Evolutionary conservation across 1,284 basidiomycete species (phyloP).

Genomic region (Fomitopsis schrenkii): DNA sequence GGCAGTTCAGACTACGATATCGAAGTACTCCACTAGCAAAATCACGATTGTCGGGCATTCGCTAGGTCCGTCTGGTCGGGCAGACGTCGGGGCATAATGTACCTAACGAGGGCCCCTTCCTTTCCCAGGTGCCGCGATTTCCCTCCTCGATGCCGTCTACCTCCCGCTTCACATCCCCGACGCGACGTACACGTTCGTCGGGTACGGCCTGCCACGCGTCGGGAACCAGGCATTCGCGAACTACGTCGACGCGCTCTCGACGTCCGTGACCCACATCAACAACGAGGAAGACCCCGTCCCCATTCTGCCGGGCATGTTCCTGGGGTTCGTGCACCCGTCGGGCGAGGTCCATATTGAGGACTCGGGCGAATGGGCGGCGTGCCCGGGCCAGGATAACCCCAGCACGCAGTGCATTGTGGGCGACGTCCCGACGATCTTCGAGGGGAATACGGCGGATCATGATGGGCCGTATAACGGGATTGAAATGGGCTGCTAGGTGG

Average conservation of each 20-base stretch:
- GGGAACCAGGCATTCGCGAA: slow-evolving; percentile 56
- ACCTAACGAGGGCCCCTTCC: background rate
- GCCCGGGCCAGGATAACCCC: too few species aligned
- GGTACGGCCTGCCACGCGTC: slow-evolving; percentile 54
- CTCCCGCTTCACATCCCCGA: slow-evolving; percentile 40
- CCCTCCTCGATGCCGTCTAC: slow-evolving; percentile 44
- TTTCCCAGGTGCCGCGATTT: slow-evolving; percentile 37
- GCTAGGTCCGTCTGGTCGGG: slow-evolving; percentile 26
- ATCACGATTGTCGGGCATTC: slow-evolving; percentile 38
- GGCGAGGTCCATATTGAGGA: slow-evolving; percentile 59
- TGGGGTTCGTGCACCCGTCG: slow-evolving; percentile 51
- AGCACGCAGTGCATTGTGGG: too few species aligned
- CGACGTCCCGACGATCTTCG: slow-evolving; percentile 50
- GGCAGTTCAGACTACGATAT: slow-evolving; percentile 32
- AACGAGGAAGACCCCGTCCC: slow-evolving; percentile 27
- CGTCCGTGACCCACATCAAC: slow-evolving; percentile 35
- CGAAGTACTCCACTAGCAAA: slow-evolving; percentile 21
- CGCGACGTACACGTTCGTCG: slow-evolving; percentile 36
- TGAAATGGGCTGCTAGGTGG: slow-evolving; percentile 40
- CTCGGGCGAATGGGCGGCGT: slow-evolving; percentile 41
- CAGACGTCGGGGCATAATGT: background rate
- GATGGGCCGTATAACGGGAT: slow-evolving; percentile 57
- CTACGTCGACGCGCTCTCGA: slow-evolving; percentile 45
- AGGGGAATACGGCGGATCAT: slow-evolving; percentile 42
- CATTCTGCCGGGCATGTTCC: slow-evolving; percentile 40